Evolutionary conservation across 331 rosid species (phyloP).

Genomic region (Stylosanthes scabra): DNA sequence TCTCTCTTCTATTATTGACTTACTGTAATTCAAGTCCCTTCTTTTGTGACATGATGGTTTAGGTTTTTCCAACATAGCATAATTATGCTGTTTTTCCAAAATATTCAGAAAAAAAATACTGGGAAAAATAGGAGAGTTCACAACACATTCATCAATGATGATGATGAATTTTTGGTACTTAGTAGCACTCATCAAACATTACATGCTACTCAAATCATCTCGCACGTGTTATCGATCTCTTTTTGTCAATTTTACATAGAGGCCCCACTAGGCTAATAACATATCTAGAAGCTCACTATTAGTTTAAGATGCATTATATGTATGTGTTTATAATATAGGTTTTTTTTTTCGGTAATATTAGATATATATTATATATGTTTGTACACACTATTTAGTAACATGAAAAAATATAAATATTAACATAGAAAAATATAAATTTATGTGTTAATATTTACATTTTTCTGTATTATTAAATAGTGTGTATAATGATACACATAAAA

Average conservation of each 20-base stretch:
- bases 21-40: too few relatives aligned
- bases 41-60: neutral
- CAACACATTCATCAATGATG: neutral
- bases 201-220: slow-evolving; percentile 11
- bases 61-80: neutral
- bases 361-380: too few relatives aligned
- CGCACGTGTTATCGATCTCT: slow-evolving; percentile 23
- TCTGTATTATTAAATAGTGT: too few relatives aligned
- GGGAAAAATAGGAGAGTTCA: neutral
- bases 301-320: too few relatives aligned
- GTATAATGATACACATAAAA: too few relatives aligned
- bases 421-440: too few relatives aligned
- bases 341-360: too few relatives aligned
- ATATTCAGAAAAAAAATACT: neutral
- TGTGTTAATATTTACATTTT: too few relatives aligned
- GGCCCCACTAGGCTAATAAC: neutral
- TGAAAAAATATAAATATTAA: too few relatives aligned
- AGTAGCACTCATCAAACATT: slow-evolving; percentile 15
- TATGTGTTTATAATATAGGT: too few relatives aligned
- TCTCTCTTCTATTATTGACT: too few relatives aligned
- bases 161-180: neutral
- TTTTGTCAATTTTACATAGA: neutral
- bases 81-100: neutral
- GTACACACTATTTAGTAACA: too few relatives aligned
- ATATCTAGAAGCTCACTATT: slow-evolving; percentile 12